Percentiles rank a stretch among this genome's conserved stretches.
Evolutionary conservation across 768 basidiomycete species (phyloP).

Genomic region (Podaxis sp.): DNA sequence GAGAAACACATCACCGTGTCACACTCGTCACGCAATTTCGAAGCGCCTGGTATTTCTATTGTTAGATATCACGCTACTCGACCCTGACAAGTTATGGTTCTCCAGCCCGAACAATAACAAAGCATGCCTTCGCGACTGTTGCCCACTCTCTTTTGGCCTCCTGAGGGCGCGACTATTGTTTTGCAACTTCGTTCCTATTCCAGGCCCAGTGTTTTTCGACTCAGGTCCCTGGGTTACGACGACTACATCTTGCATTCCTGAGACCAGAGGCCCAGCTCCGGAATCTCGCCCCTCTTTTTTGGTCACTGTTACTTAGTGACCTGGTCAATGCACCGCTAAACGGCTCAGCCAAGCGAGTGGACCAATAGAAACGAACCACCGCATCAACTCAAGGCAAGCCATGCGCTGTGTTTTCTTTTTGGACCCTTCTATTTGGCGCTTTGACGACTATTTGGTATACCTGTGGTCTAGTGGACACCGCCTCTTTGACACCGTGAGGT

Average conservation of each 20-base stretch:
- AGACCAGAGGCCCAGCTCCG: not conserved
- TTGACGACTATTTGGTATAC: not conserved
- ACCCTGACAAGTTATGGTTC: not conserved
- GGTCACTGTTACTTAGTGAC: not conserved
- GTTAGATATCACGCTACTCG: not conserved
- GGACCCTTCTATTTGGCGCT: not conserved
- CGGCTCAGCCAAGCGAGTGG: not conserved
- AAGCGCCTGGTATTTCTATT: not conserved
- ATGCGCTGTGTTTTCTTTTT: not conserved
- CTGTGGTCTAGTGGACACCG: not conserved
- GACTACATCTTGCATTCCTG: not conserved
- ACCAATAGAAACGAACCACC: not conserved
- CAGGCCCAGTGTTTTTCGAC: too few relatives aligned
- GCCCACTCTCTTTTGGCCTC: not conserved
- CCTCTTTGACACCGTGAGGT: conserved; percentile 10
- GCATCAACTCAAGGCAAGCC: not conserved
- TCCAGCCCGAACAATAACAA: not conserved
- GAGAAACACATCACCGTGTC: not conserved
- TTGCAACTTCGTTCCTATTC: not conserved
- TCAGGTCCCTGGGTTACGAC: not conserved
- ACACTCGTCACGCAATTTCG: not conserved
- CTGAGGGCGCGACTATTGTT: not conserved
- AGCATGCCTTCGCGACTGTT: not conserved
- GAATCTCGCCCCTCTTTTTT: not conserved
- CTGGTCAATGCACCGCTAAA: not conserved